Percentiles rank a stretch among this genome's conserved stretches.
Evolutionary conservation across 2,329 filamentous ascomycete genomes (phyloP).

Genomic region (Lachnellula hyalina): DNA sequence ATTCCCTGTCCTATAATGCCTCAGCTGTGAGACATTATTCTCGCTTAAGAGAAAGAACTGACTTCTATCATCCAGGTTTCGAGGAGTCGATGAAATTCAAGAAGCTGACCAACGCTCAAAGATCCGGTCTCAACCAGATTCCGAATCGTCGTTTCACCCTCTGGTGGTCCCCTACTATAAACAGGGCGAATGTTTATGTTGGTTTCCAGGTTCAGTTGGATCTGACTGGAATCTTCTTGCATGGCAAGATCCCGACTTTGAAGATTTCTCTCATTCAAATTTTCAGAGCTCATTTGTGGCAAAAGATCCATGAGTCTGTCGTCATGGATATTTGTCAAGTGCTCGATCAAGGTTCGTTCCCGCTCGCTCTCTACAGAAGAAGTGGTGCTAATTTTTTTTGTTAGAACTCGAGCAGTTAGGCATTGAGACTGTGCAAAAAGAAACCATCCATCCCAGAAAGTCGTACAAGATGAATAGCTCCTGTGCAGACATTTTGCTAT

Average conservation of each 20-base stretch:
- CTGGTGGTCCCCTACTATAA: conserved; percentile 95
- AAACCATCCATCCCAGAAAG: conserved; percentile 97
- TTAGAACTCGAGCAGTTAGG: conserved; percentile 93
- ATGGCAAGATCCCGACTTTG: conserved; percentile 95
- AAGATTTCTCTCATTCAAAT: conserved; percentile 99
- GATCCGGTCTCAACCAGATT: conserved; percentile 96
- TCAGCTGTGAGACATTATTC: too few relatives aligned
- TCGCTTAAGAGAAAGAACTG: conserved; percentile 17
- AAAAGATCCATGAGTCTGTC: conserved; percentile 98
- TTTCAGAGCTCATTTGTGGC: conserved; percentile 99
- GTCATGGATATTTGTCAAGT: conserved; percentile 99
- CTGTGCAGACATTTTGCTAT: conserved; percentile 93
- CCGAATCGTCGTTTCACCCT: conserved; percentile 97
- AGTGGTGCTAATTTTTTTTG: background rate
- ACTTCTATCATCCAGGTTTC: conserved; percentile 9
- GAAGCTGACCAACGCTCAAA: conserved; percentile 94
- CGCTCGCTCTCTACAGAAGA: too few relatives aligned
- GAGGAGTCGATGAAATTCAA: conserved; percentile 88
- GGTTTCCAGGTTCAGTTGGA: conserved; percentile 99
- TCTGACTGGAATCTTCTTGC: conserved; percentile 96
- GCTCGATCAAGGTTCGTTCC: conserved; percentile 63
- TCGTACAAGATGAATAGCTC: conserved; percentile 99
- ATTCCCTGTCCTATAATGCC: background rate
- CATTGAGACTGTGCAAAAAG: conserved; percentile 97
- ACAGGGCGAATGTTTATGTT: conserved; percentile 94